A percentile compares a stretch with the other conserved stretches of the same genome.
Evolutionary conservation across 805 yeast species (phyloP).

Genomic region (Scheffersomyces lignosus): DNA sequence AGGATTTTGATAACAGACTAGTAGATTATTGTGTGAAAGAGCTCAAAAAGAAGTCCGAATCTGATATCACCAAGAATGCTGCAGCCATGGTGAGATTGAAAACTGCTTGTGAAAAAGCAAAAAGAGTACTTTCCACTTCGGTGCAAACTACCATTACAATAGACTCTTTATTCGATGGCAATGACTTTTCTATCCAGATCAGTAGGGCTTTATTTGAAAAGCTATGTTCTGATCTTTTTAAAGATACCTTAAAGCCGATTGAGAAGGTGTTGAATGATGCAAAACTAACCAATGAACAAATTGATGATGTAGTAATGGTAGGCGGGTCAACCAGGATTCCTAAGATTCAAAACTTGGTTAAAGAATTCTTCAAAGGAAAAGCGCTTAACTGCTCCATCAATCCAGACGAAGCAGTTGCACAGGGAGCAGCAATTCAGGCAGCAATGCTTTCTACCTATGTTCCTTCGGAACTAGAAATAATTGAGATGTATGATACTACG

Average conservation of each 20-base stretch:
- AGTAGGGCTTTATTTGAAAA: constrained; percentile 47
- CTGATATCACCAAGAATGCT: constrained; percentile 36
- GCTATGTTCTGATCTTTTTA: constrained; percentile 40
- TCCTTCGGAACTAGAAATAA: constrained; percentile 67
- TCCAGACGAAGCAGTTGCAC: constrained; percentile 48
- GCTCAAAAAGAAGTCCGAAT: constrained; percentile 42
- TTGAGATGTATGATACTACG: constrained; percentile 90
- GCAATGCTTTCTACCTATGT: constrained; percentile 75
- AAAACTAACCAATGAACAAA: constrained; percentile 43
- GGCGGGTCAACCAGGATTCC: constrained; percentile 50
- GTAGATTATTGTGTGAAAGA: constrained; percentile 38
- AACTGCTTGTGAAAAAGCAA: constrained; percentile 46
- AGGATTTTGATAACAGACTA: constrained; percentile 42
- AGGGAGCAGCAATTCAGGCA: constrained; percentile 93
- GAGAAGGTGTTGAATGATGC: constrained; percentile 45
- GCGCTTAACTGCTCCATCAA: constrained; percentile 44
- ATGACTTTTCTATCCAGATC: constrained; percentile 42
- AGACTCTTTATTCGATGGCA: constrained; percentile 45
- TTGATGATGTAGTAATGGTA: constrained; percentile 44
- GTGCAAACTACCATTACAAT: constrained; percentile 37
- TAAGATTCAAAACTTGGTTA: constrained; percentile 44
- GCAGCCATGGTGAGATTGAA: constrained; percentile 42
- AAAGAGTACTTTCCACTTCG: constrained; percentile 45
- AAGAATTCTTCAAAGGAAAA: constrained; percentile 42
- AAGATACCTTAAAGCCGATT: constrained; percentile 43